Conservation (phyloP, 768 basidiomycete genomes). For the Agaricus subrufescens region DNA sequence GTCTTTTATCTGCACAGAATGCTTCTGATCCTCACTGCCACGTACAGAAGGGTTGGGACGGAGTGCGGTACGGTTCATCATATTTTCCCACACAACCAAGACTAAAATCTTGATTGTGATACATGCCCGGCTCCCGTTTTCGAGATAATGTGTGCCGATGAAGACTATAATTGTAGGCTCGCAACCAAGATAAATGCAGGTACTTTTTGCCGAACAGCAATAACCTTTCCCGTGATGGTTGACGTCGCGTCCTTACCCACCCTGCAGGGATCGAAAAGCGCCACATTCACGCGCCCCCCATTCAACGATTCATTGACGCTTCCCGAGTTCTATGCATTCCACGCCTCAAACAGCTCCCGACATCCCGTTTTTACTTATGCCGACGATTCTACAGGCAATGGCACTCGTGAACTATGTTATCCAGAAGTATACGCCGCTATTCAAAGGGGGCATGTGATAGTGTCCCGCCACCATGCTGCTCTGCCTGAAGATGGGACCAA, state of each 20-base stretch:
- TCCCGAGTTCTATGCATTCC: neutral
- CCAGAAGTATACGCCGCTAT: neutral
- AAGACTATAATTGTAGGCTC: no score
- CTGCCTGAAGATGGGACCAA: neutral
- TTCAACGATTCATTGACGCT: neutral
- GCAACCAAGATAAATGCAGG: no score
- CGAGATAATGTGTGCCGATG: no score
- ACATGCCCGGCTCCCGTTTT: no score
- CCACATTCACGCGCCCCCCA: neutral
- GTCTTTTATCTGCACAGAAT: no score
- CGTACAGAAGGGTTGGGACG: no score
- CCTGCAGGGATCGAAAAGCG: neutral
- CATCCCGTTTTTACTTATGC: neutral
- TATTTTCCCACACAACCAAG: no score
- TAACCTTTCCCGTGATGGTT: neutral
- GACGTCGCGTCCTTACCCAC: neutral
- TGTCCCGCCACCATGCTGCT: neutral
- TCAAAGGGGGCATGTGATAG: neutral
- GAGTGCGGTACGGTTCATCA: no score
- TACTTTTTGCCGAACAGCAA: no score
- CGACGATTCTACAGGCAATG: neutral
- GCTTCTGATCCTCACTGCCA: no score
- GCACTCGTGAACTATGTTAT: neutral
- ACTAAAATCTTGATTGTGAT: no score
- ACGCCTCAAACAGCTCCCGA: neutral